A percentile compares a stretch with the other conserved stretches of the same genome.
These are phyloP conservation scores for Sclerotinia spermophila DNA, from an alignment of 2,329 filamentous ascomycete genomes.

Conservation along the genomic window DNA sequence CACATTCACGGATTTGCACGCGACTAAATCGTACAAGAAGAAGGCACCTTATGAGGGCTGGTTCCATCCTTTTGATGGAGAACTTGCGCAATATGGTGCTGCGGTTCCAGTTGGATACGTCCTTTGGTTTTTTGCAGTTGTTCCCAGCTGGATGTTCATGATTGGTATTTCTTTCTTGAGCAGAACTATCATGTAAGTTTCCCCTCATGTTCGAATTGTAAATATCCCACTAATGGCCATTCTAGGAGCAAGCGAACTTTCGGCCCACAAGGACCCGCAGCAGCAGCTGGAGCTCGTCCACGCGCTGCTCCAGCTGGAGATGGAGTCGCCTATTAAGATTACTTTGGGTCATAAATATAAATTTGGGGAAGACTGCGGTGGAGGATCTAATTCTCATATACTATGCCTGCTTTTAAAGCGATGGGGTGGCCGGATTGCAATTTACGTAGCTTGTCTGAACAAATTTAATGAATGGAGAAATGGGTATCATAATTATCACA, in stretches of 20 bases:
- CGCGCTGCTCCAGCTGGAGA: constrained; percentile 31
- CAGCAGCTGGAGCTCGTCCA: constrained; percentile 23
- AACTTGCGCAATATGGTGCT: constrained; percentile 58
- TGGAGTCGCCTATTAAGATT: constrained; percentile 24
- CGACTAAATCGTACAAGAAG: constrained; percentile 50
- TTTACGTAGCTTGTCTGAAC: constrained; percentile 5
- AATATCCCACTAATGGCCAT: constrained; percentile 19
- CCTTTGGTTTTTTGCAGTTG: constrained; percentile 61
- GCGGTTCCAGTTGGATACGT: constrained; percentile 63
- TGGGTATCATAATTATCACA: constrained; percentile 29
- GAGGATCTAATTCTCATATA: background rate
- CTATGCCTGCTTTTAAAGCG: background rate
- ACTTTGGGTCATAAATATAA: background rate
- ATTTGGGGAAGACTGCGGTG: too few relatives aligned
- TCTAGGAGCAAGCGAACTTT: constrained; percentile 22
- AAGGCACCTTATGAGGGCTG: constrained; percentile 54
- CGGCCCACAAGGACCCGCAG: constrained; percentile 24
- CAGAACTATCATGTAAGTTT: constrained; percentile 70
- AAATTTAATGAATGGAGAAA: constrained; percentile 9
- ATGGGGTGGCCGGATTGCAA: background rate
- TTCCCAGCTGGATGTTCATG: constrained; percentile 78
- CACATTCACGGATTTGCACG: constrained; percentile 58
- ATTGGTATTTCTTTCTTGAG: constrained; percentile 69
- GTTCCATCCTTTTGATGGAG: constrained; percentile 75
- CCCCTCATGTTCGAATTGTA: background rate